Evolutionary conservation across 2,329 filamentous ascomycete species (phyloP).

Genomic region (Apiospora marii): DNA sequence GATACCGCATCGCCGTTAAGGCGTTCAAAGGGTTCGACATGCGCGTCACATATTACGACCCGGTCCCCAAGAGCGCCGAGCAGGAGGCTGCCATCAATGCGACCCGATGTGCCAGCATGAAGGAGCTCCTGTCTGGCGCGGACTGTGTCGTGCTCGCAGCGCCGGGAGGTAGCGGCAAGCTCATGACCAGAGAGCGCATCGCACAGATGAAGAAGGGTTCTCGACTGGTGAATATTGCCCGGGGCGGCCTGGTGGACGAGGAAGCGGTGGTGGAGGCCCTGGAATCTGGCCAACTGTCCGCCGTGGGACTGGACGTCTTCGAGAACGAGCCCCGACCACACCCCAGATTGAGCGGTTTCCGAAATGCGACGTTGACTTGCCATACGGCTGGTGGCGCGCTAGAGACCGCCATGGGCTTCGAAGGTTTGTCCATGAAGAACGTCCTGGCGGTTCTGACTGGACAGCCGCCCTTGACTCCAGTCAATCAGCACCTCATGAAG

Average conservation of each 20-base stretch:
- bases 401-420: constrained; percentile 62
- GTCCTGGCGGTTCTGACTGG: constrained; percentile 55
- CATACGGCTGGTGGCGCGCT: constrained; percentile 64
- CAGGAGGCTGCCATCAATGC: constrained; percentile 53
- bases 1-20: constrained; percentile 62
- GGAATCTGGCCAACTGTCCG: constrained; percentile 50
- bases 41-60: constrained; percentile 63
- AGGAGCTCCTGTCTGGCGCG: constrained; percentile 52
- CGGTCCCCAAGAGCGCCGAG: constrained; percentile 47
- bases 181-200: constrained; percentile 52
- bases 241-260: constrained; percentile 43
- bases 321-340: constrained; percentile 57
- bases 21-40: constrained; percentile 62
- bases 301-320: constrained; percentile 61
- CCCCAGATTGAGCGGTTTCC: constrained; percentile 41
- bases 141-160: constrained; percentile 62
- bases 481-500: constrained; percentile 59
- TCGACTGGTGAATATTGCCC: constrained; percentile 47
- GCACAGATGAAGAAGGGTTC: constrained; percentile 58
- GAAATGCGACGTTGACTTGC: constrained; percentile 54
- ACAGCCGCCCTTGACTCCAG: constrained; percentile 55
- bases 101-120: constrained; percentile 49
- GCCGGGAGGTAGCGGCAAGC: constrained; percentile 49
- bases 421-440: constrained; percentile 62
- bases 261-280: constrained; percentile 38